A percentile compares a stretch with the other conserved stretches of the same genome.
These are phyloP conservation scores for Ogataea paraovalis DNA, from an alignment of 805 yeast genomes.

Conservation along the genomic window DNA sequence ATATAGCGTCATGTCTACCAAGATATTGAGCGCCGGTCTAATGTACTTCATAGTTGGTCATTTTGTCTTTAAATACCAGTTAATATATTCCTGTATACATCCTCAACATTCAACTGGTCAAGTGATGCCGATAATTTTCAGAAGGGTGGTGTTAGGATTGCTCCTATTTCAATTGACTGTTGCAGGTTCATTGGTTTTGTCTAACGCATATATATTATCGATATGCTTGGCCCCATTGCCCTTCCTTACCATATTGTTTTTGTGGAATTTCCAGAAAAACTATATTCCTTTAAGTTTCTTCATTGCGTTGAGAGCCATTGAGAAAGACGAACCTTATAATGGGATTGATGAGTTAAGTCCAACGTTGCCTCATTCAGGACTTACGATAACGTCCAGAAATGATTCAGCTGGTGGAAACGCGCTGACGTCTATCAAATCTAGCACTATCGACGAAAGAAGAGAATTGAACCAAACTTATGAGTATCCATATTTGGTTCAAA, in stretches of 20 bases:
- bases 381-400: not conserved
- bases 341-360: not conserved
- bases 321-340: conserved; percentile 4
- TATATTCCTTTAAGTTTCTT: conserved; percentile 78
- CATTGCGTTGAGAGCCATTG: conserved; percentile 80
- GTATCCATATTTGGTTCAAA: conserved; percentile 67
- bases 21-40: conserved; percentile 79
- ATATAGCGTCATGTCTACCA: conserved; percentile 86
- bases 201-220: conserved; percentile 74
- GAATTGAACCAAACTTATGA: conserved; percentile 69
- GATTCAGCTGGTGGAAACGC: not conserved
- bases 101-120: conserved; percentile 96
- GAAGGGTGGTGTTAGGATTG: conserved; percentile 78
- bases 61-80: conserved; percentile 85
- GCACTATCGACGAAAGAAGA: conserved; percentile 74
- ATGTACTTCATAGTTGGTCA: conserved; percentile 82
- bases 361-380: conserved; percentile 1
- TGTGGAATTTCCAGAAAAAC: conserved; percentile 79
- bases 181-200: conserved; percentile 81
- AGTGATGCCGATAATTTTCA: conserved; percentile 88
- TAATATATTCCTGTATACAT: conserved; percentile 86
- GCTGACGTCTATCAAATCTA: conserved; percentile 27
- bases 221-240: conserved; percentile 74
- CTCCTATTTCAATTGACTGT: conserved; percentile 84
- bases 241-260: conserved; percentile 54